Percentiles rank a stretch among this genome's conserved stretches.
Conservation (phyloP, 306 rosid genomes). For the peach (Prunus persica) region DNA sequence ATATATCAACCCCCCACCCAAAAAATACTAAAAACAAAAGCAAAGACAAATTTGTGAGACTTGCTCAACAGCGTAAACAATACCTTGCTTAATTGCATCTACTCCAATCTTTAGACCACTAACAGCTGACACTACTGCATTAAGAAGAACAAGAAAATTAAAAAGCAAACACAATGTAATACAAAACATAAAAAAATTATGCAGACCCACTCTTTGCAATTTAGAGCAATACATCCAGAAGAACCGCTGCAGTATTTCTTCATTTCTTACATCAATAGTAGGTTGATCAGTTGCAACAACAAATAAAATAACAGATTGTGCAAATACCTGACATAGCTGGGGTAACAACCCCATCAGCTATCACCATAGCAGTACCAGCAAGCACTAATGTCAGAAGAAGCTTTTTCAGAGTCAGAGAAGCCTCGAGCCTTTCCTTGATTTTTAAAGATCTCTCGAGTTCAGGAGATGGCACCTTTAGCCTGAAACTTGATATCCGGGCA, state of each 20-base stretch:
- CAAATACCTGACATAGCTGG: slow-evolving; percentile 87
- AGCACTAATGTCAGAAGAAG: slow-evolving; percentile 78
- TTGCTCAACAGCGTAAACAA: slow-evolving; percentile 17
- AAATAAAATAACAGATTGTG: slow-evolving; percentile 3
- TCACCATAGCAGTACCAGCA: slow-evolving; percentile 98
- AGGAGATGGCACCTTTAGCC: slow-evolving; percentile 93
- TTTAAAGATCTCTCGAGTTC: slow-evolving; percentile 96
- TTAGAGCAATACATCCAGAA: neutral
- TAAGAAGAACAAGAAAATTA: slow-evolving; percentile 10
- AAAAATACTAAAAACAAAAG: neutral
- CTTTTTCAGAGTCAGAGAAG: slow-evolving; percentile 79
- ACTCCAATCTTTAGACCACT: slow-evolving; percentile 83
- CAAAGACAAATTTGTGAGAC: neutral
- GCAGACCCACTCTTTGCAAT: neutral
- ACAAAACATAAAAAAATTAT: neutral
- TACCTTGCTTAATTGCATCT: slow-evolving; percentile 73
- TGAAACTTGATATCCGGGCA: slow-evolving; percentile 90
- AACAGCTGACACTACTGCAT: slow-evolving; percentile 88
- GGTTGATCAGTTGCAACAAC: slow-evolving; percentile 3
- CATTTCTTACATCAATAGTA: neutral
- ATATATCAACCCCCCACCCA: no score
- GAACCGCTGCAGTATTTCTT: neutral
- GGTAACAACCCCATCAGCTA: slow-evolving; percentile 96
- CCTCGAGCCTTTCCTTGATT: slow-evolving; percentile 89
- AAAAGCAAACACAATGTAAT: neutral